Conservation (phyloP, 2,329 filamentous ascomycete genomes). For the Penicillium brevicompactum region DNA sequence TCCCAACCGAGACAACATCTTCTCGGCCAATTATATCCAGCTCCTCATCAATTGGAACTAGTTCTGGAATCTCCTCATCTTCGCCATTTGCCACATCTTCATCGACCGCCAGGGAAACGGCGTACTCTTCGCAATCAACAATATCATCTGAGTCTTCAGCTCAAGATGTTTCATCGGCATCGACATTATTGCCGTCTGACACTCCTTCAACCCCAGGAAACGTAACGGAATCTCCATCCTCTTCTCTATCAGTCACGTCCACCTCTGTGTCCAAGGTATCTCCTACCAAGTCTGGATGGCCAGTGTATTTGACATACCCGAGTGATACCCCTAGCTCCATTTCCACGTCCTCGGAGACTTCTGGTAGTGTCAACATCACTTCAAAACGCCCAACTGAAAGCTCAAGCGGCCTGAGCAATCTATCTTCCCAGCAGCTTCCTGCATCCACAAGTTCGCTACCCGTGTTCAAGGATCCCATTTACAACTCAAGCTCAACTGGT, state of each 20-base stretch:
- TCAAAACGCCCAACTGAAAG: not conserved
- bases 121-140: not conserved
- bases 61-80: not conserved
- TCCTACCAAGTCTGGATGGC: not conserved
- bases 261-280: not conserved
- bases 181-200: not conserved
- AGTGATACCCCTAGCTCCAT: not conserved
- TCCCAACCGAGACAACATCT: too few species aligned
- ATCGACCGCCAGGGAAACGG: not conserved
- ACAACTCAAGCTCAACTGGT: not conserved
- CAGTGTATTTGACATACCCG: not conserved
- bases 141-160: not conserved
- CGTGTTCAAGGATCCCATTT: not conserved
- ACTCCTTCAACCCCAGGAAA: not conserved
- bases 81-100: not conserved
- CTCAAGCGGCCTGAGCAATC: not conserved
- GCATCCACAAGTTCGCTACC: not conserved
- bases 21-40: not conserved
- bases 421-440: not conserved
- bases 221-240: not conserved
- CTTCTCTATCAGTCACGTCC: not conserved
- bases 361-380: not conserved
- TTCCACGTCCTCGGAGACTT: not conserved
- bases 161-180: not conserved
- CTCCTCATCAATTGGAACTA: not conserved